These are phyloP conservation scores for Pulveroboletus sp. DNA, from an alignment of 768 basidiomycete species.

Conservation along the genomic window DNA sequence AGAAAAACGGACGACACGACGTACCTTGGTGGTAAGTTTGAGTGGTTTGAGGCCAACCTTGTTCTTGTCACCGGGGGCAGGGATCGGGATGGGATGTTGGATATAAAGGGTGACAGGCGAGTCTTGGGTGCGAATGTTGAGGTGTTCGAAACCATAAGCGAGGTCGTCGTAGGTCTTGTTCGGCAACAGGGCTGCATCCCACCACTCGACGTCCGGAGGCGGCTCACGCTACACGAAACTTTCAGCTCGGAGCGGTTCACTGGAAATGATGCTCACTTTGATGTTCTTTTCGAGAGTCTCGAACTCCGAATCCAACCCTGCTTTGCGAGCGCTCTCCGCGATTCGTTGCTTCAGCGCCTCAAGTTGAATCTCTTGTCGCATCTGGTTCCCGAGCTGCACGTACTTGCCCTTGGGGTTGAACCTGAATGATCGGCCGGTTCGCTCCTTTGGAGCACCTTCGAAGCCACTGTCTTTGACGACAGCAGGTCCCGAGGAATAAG, in stretches of 20 bases:
- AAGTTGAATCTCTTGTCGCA: slow-evolving; percentile 73
- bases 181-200: slow-evolving; percentile 87
- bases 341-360: slow-evolving; percentile 93
- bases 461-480: slow-evolving; percentile 59
- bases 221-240: slow-evolving; percentile 63
- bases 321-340: slow-evolving; percentile 88
- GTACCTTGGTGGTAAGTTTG: slow-evolving; percentile 87
- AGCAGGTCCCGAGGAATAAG: slow-evolving; percentile 60
- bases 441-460: slow-evolving; percentile 73
- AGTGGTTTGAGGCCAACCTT: slow-evolving; percentile 76
- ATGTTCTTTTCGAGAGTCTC: slow-evolving; percentile 89
- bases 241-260: neutral
- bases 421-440: slow-evolving; percentile 65
- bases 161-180: slow-evolving; percentile 80
- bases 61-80: slow-evolving; percentile 84
- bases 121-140: slow-evolving; percentile 63
- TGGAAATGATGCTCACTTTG: slow-evolving; percentile 49
- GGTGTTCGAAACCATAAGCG: slow-evolving; percentile 46
- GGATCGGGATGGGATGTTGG: slow-evolving; percentile 97
- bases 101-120: slow-evolving; percentile 88
- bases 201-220: slow-evolving; percentile 95
- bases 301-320: slow-evolving; percentile 90
- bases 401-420: slow-evolving; percentile 96
- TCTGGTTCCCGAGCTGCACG: slow-evolving; percentile 65
- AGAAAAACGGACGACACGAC: neutral